Evolutionary conservation across 306 rosid genomes (phyloP), one percentile per base, ranked within the genome.

Genomic region (Trifolium fragiferum): DNA sequence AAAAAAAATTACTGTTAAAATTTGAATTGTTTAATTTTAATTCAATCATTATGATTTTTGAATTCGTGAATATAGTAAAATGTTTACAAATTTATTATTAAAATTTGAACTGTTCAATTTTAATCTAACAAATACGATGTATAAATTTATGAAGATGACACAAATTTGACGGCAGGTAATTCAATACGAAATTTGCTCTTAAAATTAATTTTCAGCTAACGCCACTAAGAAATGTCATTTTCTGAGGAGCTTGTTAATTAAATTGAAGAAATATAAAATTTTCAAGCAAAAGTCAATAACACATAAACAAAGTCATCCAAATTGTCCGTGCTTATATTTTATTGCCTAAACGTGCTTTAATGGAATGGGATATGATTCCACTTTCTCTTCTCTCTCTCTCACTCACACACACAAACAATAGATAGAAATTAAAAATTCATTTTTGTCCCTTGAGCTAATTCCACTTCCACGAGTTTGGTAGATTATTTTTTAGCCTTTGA

Each of bases 121-220:
- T 6, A 32, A 32, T 32, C 35, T 4, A 32, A 32, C 6, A 6
- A 32, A n/a, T n/a, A n/a, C n/a, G n/a, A n/a, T n/a, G n/a, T n/a
- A 4, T 32, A 32, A 4, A 32, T 30, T 30, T 32, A 4, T 32
- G 33, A 30, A 32, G 0, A 35, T 35, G 38, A 7, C 1, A 6
- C 6, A 35, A 35, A 35, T 7, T 7, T 35, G 40, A 35, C 40
- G 40, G 40, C 40, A 35, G 10, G 40, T 35, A 7, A 35, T 7
- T 1, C 38, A 35, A 35, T 35, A 6, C 8, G 6, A 2, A 35
- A 35, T 74, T 10, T 63, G 14, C 23, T 62, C 67, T 30, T 50
- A 66, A 63, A 54, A 27, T 68, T 23, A 23, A 18, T 74, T 63
- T 70, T 68, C 70, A 78, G 63, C 46, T 68, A 82, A 64, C 58